Evolutionary conservation across 202 grass and related monocot species (phyloP), one percentile per base, ranked within the genome.

Genomic region (Cymbopogon flexuosus): DNA sequence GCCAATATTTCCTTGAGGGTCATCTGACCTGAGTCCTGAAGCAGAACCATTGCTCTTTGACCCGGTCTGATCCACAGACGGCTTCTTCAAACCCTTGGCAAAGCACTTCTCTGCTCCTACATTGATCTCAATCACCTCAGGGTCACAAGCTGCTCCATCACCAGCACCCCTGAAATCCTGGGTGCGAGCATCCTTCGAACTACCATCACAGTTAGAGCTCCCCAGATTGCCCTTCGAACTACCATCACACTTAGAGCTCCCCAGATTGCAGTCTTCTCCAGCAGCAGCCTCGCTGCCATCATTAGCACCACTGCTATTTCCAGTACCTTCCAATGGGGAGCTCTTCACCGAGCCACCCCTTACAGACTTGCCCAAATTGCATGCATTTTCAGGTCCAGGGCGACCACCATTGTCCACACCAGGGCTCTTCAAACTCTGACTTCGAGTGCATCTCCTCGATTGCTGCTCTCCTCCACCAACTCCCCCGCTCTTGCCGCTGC

Each of bases 21-120:
- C 66, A 66, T 82, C 83, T 7, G 4, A 31, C 52, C 37, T 46
- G 35, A 36, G 57, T 79, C 74, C 52, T 62, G 40, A 46, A 73
- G 68, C 79, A 69, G 83, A 61, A 68, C 1, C 22, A 23, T 68
- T 62, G 47, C 73, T 83, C 74, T 82, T 73, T 41, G 35, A 31
- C 24, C 62, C 33, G n/a, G 4, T 42, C 62, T 7, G 52, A 67
- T 52, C 40, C 23, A 78, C 60, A 82, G 0, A 8, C 62, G 73
- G 61, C 61, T 62, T 78, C 39, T 78, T 63, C 13, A 15, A 68
- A 73, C 61, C 62, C 52, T 69, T 69, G 0, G 51, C 16, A 40
- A 24, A 33, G 6, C 61, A 18, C 11, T 75, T 71, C 49, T 60
- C 39, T 52, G 3, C 58, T 72, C 65, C 78, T 59, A 24, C 72